Percentiles rank a stretch among this genome's conserved stretches.
phyloP scores from a whole-genome alignment of 225 moss, liverwort and hornwort genomes.

The Ulota crispa region DNA sequence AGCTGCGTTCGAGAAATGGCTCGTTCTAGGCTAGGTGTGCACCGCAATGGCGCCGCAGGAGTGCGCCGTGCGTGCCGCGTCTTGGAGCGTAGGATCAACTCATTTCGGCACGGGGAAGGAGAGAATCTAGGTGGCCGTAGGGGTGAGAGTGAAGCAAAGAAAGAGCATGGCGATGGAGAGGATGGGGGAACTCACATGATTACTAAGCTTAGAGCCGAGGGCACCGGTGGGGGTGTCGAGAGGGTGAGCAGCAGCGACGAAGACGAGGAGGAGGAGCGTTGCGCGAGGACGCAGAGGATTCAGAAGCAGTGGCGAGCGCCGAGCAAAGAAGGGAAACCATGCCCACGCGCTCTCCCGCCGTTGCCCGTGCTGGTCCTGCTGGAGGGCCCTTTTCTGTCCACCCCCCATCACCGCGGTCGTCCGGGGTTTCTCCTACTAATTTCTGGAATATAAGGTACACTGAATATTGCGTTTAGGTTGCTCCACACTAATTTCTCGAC shows the following conservation, averaged over 20 bases:
- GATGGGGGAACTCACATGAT: constrained; percentile 19
- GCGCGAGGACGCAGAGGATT: background rate
- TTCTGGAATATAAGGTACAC: no score
- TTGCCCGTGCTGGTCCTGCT: background rate
- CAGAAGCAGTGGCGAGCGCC: background rate
- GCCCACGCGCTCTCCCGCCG: background rate
- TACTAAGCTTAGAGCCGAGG: background rate
- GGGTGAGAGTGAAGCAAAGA: background rate
- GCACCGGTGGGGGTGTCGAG: background rate
- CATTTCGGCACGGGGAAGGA: background rate
- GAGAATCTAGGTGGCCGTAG: background rate
- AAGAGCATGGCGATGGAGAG: background rate
- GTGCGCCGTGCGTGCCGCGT: background rate
- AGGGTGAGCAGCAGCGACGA: background rate
- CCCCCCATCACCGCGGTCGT: no score
- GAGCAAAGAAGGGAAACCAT: background rate
- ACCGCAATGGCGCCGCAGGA: background rate
- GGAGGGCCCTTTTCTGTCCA: background rate
- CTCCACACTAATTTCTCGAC: no score
- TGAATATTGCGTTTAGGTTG: no score
- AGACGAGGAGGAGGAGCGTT: background rate
- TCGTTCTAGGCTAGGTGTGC: background rate
- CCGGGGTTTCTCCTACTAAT: no score
- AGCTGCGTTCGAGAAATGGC: background rate
- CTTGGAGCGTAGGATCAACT: background rate